phyloP scores from a whole-genome alignment of 1,139 yeast species.

The Petasospora rhodanensis region DNA sequence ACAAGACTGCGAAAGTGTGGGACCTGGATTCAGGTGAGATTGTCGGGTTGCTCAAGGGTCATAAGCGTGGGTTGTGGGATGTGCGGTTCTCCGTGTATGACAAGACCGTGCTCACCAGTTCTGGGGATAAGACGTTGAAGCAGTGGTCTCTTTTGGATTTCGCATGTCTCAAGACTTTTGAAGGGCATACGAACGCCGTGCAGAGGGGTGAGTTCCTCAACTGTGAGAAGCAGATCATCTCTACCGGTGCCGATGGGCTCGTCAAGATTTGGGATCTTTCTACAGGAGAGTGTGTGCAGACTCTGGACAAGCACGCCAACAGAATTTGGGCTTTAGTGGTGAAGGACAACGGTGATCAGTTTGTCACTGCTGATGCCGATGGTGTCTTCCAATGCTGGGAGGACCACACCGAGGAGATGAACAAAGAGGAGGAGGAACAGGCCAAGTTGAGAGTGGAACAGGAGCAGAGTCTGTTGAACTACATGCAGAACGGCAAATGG shows the following conservation, averaged over 20 bases:
- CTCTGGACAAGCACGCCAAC: slow-evolving; percentile 88
- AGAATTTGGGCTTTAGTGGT: slow-evolving; percentile 88
- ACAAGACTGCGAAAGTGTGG: slow-evolving; percentile 89
- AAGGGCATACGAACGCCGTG: slow-evolving; percentile 92
- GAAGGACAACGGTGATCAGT: slow-evolving; percentile 58
- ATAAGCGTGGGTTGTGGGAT: slow-evolving; percentile 93
- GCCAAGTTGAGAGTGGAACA: slow-evolving; percentile 67
- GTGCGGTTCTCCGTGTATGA: slow-evolving; percentile 77
- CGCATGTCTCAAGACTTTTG: slow-evolving; percentile 75
- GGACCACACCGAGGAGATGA: slow-evolving; percentile 75
- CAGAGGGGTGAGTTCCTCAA: slow-evolving; percentile 74
- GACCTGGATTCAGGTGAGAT: slow-evolving; percentile 77
- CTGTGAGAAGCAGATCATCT: slow-evolving; percentile 62
- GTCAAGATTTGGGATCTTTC: slow-evolving; percentile 84
- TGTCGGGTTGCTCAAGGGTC: slow-evolving; percentile 80
- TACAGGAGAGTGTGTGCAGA: slow-evolving; percentile 72
- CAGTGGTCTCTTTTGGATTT: slow-evolving; percentile 83
- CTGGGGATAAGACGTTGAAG: slow-evolving; percentile 88
- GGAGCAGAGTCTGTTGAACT: slow-evolving; percentile 80
- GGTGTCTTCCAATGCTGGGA: slow-evolving; percentile 86
- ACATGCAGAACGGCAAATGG: slow-evolving; percentile 72
- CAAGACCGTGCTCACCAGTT: slow-evolving; percentile 68
- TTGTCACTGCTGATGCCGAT: slow-evolving; percentile 91
- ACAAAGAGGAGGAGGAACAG: slow-evolving; percentile 43
- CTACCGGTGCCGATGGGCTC: slow-evolving; percentile 93